Evolutionary conservation across 345 rosid genomes (phyloP).

Genomic region (Dipteronia sinensis): DNA sequence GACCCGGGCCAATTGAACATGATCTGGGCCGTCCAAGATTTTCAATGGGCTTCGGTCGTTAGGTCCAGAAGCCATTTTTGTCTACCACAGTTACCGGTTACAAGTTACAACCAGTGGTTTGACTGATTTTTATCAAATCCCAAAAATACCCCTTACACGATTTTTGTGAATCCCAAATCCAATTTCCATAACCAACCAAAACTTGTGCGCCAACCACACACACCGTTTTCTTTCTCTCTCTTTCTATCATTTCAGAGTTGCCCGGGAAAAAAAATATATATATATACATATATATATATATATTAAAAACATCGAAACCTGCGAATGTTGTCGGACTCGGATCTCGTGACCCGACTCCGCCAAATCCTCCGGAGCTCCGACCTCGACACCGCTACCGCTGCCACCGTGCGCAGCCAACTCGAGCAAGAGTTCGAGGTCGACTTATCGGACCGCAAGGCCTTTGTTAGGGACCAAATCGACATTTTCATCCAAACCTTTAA

Average conservation of each 20-base stretch:
- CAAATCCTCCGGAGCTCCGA: conserved; percentile 68
- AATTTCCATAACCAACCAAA: neutral
- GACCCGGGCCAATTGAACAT: too few species aligned
- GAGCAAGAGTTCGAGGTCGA: conserved; percentile 65
- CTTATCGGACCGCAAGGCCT: conserved; percentile 60
- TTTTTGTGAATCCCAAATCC: neutral
- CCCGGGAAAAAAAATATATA: conserved; percentile 28
- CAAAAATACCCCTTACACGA: neutral
- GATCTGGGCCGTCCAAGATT: too few species aligned
- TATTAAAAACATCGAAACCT: conserved; percentile 1
- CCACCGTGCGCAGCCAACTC: conserved; percentile 66
- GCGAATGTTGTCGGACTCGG: conserved; percentile 69
- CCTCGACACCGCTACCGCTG: conserved; percentile 76
- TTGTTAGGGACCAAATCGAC: conserved; percentile 76
- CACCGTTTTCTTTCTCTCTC: too few species aligned
- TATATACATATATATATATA: too few species aligned
- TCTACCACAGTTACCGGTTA: too few species aligned
- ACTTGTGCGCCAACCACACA: neutral
- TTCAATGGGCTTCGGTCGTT: too few species aligned
- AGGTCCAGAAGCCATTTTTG: too few species aligned
- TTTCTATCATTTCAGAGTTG: conserved; percentile 3
- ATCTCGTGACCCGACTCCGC: conserved; percentile 68
- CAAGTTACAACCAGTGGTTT: too few species aligned
- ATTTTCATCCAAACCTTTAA: conserved; percentile 50
- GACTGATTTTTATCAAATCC: neutral